Evolutionary conservation across 2,329 filamentous ascomycete species (phyloP), one percentile per base, ranked within the genome.

Genomic region (Calonectria hongkongensis): DNA sequence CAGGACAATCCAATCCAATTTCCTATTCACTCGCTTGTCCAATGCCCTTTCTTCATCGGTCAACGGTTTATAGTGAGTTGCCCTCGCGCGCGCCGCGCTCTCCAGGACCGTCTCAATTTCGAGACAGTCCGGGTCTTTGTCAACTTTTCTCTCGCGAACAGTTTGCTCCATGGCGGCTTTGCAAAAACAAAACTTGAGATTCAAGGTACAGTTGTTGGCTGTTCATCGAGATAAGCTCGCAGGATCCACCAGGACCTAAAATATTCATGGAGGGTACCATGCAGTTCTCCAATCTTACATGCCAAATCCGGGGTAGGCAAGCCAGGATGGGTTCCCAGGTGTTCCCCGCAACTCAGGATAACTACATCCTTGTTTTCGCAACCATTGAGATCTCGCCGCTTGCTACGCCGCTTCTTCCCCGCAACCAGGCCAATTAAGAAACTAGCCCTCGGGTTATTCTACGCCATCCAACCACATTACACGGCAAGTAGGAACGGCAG

Each of bases 61-160:
- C 12, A 33, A 27, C 13, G 54, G 54, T 8, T 36, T 27, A 25
- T 58, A 58, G 10, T 58, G 54, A 39, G 54, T 58, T 58, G 54
- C 54, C 9, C 54, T 58, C 33, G 54, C 54, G 21, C 54, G 36
- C 13, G 54, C 54, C 10, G 54, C 54, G n/a, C 54, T 58, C 33
- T 58, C 54, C 54, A 58, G 21, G 54, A 58, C 54, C 18, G 33
- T 58, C 33, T 58, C 54, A 13, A 58, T 58, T 41, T 58, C 54
- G 33, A 58, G 54, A 58, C 54, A 58, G 54, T 58, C 54, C 6
- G 54, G 54, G 13, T 58, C 54, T 25, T 58, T 58, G 54, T 58
- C 54, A 27, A 58, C 16, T 7, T 58, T 58, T 18, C 54, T 58
- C n/a, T 39, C n/a, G 13, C 33, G 18, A 12, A 25, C 33, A 15